Percentiles rank a stretch among this genome's conserved stretches.
These are phyloP conservation scores for Physcia stellaris DNA, from an alignment of 495 filamentous ascomycete species.

Conservation along the genomic window DNA sequence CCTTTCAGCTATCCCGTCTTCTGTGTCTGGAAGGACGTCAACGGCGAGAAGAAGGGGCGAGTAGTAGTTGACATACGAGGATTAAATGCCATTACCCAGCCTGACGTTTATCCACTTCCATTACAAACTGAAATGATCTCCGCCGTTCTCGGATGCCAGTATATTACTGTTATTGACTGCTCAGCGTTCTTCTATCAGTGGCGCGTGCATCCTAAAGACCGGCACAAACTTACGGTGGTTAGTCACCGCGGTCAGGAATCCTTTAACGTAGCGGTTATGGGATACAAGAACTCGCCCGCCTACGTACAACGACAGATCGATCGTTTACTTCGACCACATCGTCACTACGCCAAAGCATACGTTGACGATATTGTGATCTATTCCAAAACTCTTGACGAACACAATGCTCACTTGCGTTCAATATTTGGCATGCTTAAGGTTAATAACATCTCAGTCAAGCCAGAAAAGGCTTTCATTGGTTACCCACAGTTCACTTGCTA, in stretches of 20 bases:
- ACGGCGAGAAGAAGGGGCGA: slow-evolving; percentile 2
- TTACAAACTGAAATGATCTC: slow-evolving; percentile 6
- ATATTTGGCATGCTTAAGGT: slow-evolving; percentile 1
- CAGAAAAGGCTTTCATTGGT: slow-evolving; percentile 6
- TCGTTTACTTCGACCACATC: neutral
- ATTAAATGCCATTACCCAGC: slow-evolving; percentile 2
- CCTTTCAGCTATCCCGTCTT: neutral
- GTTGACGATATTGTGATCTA: slow-evolving; percentile 2
- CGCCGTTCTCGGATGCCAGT: neutral
- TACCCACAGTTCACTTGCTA: slow-evolving; percentile 3
- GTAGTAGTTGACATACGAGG: slow-evolving; percentile 9
- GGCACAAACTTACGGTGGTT: slow-evolving; percentile 3
- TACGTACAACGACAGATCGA: no score
- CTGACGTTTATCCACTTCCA: slow-evolving; percentile 7
- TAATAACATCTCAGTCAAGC: slow-evolving; percentile 2
- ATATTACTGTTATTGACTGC: neutral
- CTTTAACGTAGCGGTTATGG: slow-evolving; percentile 11
- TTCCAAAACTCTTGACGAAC: slow-evolving; percentile 3
- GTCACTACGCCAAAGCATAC: neutral
- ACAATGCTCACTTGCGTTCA: neutral
- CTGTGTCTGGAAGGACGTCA: no score
- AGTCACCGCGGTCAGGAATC: slow-evolving; percentile 6
- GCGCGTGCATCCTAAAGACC: neutral
- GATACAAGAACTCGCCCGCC: slow-evolving; percentile 4
- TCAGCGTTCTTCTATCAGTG: slow-evolving; percentile 10